These are phyloP conservation scores for Aspergillus bertholletiae DNA, from an alignment of 495 filamentous ascomycete genomes.

Conservation along the genomic window DNA sequence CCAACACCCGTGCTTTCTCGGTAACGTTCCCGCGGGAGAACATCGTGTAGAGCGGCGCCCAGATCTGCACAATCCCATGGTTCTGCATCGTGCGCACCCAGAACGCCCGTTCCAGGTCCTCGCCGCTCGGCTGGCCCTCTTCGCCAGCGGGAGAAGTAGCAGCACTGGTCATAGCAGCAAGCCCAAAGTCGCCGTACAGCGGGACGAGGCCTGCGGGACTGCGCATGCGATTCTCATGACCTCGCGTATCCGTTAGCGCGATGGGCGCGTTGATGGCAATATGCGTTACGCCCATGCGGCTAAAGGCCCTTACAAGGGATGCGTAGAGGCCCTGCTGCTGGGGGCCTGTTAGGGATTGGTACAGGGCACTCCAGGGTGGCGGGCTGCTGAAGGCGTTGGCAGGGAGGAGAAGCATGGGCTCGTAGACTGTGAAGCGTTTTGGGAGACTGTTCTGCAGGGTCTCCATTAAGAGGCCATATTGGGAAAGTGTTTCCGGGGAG, in stretches of 20 bases:
- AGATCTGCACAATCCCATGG: conserved; percentile 77
- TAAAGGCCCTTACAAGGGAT: conserved; percentile 43
- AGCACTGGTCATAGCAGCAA: too few relatives aligned
- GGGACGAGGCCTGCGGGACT: conserved; percentile 59
- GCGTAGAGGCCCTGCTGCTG: conserved; percentile 45
- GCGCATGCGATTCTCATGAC: conserved; percentile 60
- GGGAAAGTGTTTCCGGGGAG: conserved; percentile 7
- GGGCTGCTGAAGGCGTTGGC: conserved; percentile 50
- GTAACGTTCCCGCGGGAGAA: conserved; percentile 83
- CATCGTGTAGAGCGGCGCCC: conserved; percentile 88
- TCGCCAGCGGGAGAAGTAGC: too few relatives aligned
- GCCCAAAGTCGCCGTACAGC: conserved; percentile 67
- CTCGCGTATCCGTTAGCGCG: conserved; percentile 17
- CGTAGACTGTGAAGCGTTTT: conserved; percentile 65
- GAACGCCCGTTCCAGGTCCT: conserved; percentile 60
- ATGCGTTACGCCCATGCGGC: conserved; percentile 52
- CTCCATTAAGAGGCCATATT: conserved; percentile 12
- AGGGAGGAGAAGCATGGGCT: conserved; percentile 66
- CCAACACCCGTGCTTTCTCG: conserved; percentile 78
- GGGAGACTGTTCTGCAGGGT: conserved; percentile 41
- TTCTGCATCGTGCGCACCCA: conserved; percentile 71
- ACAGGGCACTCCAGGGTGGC: conserved; percentile 43
- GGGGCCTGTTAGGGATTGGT: conserved; percentile 20
- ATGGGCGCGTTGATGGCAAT: conserved; percentile 75
- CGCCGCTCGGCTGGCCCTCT: conserved; percentile 24